Base-by-base conservation (phyloP, 1,139 yeast species). In the Petasospora rhodanensis region DNA sequence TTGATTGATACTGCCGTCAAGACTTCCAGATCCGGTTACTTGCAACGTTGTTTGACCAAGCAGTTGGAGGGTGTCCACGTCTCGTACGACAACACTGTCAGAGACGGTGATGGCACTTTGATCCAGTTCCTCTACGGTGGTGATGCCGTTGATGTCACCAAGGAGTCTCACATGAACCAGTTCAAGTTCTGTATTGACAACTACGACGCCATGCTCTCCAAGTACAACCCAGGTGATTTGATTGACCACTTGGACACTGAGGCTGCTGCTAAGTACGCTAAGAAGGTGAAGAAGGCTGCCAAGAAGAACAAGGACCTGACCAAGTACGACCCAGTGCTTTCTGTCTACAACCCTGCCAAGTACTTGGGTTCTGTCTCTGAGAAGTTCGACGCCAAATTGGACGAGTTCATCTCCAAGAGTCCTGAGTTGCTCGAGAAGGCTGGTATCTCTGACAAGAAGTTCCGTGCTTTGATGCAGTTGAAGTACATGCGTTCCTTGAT, bases 1-100 rank as follows among this genome's bases (percentile, higher is more conserved):
- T 76, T 93, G 58, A 93, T 93, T 66, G 99, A 93, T 72, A 93
- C 99, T 39, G 98, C 99, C 35, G 98, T 93, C 47, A 93, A 93
- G 66, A 93, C 99, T 8, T 86, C 97, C 17, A 82, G 96, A 67
- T 89, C 98, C 36, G 99, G 99, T 58, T 93, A 93, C 66, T 74
- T 93, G 61, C 99, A 93, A 67, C 82, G 99, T 68, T 93, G 98
- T 76, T 74, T 93, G 65, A 91, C 96, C 43, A 93, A 93, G 63
- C 98, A 91, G 65, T 73, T 93, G 48, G 99, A 93, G 63, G 98
- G 98, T 68, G 95, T 93, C 22, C 95, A 86, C 52, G 82, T 87
- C 26, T 76, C 86, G 32, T 93, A 93, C 56, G 99, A 93, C 64
- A 87, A 89, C 66, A 76, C 96, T 37, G 95, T 93, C 19, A 78